Evolutionary conservation across 176 grass and related monocot species (phyloP), one percentile per base, ranked within the genome.

Genomic region (Phoenix dactylifera): DNA sequence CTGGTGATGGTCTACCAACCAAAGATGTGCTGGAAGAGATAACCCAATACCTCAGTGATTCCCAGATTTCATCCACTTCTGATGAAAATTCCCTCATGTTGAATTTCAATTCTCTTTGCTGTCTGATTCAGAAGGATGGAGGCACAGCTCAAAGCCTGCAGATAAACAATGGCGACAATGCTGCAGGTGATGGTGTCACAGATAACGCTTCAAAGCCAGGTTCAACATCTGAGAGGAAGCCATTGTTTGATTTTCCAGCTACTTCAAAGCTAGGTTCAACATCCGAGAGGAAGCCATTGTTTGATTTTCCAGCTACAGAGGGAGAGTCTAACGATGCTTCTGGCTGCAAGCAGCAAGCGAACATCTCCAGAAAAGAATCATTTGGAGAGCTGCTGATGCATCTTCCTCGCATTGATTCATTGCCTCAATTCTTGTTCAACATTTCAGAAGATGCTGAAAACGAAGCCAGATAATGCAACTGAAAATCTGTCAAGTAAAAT

Each of bases 11-110:
- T 7, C 20, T 25, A 30, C 44, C 69, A 52, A 56, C 79, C 14
- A 79, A 72, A 60, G 80, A 84, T 51, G 66, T 82, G 3, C 24
- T 79, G 16, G 74, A 90, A 74, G 87, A 82, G 15, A 39, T 90
- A 63, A 71, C 51, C 18, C 80, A 84, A 18, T 73, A 67, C 20
- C 80, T 84, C 23, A 90, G 68, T 5, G 83, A 95, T 35, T 74
- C 86, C 54, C 77, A 87, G 7, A 65, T 18, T 32, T 15, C 15
- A 3, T 26, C 61, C 56, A 26, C 60, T 25, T 71, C 60, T 18
- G 80, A 95, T 58, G 86, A 95, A 29, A 69, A 74, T 55, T 74
- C 49, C 2, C n/a, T 90, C 6, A 68, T 84, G 83, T 75, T 77
- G 22, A 81, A 61, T 53, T 77, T 90, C 30, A 48, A 82, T 22